phyloP scores from a whole-genome alignment of 805 yeast species.

The Candida hungchunana region DNA sequence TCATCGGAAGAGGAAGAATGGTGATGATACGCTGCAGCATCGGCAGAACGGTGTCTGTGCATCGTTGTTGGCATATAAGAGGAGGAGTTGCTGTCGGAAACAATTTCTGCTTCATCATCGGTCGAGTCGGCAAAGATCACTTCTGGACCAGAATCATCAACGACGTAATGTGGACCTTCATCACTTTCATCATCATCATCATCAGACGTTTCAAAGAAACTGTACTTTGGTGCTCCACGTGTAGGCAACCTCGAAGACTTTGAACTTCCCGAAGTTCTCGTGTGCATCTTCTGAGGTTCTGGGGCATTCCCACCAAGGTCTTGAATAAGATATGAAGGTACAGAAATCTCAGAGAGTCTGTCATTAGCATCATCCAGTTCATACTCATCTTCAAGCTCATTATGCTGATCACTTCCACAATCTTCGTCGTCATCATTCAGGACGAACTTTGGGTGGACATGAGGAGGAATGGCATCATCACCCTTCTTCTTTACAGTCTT shows the following conservation, averaged over 20 bases:
- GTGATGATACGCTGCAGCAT: conserved; percentile 24
- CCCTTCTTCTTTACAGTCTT: conserved; percentile 7
- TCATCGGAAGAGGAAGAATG: conserved; percentile 20
- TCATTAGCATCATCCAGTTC: conserved; percentile 8
- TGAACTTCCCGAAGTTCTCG: too few relatives aligned
- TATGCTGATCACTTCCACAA: conserved; percentile 7
- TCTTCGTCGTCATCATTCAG: conserved; percentile 9
- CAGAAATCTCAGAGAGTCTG: conserved; percentile 13
- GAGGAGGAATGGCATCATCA: conserved; percentile 22
- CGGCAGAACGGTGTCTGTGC: conserved; percentile 3
- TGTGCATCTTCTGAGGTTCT: not conserved
- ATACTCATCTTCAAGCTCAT: conserved; percentile 7
- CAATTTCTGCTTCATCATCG: conserved; percentile 8
- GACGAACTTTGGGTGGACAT: conserved; percentile 14
- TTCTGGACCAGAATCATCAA: conserved; percentile 13
- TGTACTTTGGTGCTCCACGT: conserved; percentile 23
- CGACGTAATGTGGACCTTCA: not conserved
- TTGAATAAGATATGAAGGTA: conserved; percentile 16
- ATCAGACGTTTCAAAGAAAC: conserved; percentile 23
- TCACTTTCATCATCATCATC: conserved; percentile 11
- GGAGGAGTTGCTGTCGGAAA: not conserved
- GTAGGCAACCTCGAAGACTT: conserved; percentile 14
- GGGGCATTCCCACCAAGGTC: conserved; percentile 9
- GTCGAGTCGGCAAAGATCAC: conserved; percentile 15
- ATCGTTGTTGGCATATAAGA: not conserved